A percentile compares a stretch with the other conserved stretches of the same genome.
phyloP scores from a whole-genome alignment of 1,284 basidiomycete genomes.

The Papiliotrema terrestris region DNA sequence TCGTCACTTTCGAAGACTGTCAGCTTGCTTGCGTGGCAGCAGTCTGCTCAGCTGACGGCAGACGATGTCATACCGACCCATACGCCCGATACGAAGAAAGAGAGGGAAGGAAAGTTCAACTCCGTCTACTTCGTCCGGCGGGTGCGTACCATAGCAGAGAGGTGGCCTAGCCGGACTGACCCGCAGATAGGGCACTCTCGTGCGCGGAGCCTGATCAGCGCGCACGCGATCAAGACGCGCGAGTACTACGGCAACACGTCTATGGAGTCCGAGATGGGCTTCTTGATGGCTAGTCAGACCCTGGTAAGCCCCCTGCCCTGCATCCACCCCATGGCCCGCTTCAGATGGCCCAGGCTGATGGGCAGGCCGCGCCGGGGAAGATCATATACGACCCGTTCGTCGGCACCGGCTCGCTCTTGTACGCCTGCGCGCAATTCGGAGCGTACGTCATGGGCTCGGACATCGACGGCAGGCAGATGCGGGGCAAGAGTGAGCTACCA shows the following conservation, averaged over 20 bases:
- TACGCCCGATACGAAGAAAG: slow-evolving; percentile 19
- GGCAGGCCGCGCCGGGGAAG: slow-evolving; percentile 77
- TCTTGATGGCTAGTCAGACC: slow-evolving; percentile 94
- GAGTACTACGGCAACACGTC: slow-evolving; percentile 92
- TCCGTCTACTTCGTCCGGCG: slow-evolving; percentile 78
- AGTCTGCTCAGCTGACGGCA: slow-evolving; percentile 2
- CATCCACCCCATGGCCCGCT: neutral
- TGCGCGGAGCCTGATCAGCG: slow-evolving; percentile 64
- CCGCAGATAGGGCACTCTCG: slow-evolving; percentile 65
- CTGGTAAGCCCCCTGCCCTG: slow-evolving; percentile 54
- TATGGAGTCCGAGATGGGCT: slow-evolving; percentile 94
- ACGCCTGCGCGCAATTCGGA: slow-evolving; percentile 79
- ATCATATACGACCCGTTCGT: slow-evolving; percentile 94
- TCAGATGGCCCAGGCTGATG: too few species aligned
- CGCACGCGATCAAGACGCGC: slow-evolving; percentile 85
- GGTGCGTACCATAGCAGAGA: slow-evolving; percentile 56
- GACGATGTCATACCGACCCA: slow-evolving; percentile 29
- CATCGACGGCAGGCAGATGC: slow-evolving; percentile 95
- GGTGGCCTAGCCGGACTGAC: neutral
- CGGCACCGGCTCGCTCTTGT: slow-evolving; percentile 94
- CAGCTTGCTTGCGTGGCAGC: slow-evolving; percentile 27
- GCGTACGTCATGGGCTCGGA: slow-evolving; percentile 86
- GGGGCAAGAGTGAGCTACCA: slow-evolving; percentile 64
- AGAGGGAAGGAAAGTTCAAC: slow-evolving; percentile 63
- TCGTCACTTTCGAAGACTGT: slow-evolving; percentile 91